Conservation (phyloP, 2,329 filamentous ascomycete genomes). For the Exophiala sp. region DNA sequence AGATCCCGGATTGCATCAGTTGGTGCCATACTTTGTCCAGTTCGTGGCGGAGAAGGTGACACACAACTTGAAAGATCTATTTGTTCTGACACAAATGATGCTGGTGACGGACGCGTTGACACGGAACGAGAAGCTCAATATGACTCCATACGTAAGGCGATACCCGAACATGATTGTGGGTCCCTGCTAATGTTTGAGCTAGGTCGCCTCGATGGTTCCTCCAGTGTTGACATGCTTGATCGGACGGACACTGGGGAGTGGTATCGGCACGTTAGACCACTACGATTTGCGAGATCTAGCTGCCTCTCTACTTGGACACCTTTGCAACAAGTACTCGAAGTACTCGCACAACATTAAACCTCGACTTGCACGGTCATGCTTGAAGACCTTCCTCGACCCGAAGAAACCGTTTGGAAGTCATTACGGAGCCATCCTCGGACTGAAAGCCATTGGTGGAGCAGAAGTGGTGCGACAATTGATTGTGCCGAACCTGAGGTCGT, state of each 20-base stretch:
- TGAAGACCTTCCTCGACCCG: conserved; percentile 88
- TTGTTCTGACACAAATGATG: conserved; percentile 88
- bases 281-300: conserved; percentile 82
- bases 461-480: conserved; percentile 63
- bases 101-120: conserved; percentile 80
- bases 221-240: conserved; percentile 89
- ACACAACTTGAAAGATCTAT: conserved; percentile 84
- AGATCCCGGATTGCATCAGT: conserved; percentile 89
- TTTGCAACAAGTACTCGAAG: conserved; percentile 75
- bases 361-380: conserved; percentile 84
- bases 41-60: conserved; percentile 96
- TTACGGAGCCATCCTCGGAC: conserved; percentile 80
- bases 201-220: conserved; percentile 68
- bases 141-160: conserved; percentile 59
- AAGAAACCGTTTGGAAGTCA: conserved; percentile 77
- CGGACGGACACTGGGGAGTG: conserved; percentile 70
- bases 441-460: conserved; percentile 70
- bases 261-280: conserved; percentile 53
- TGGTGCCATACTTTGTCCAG: conserved; percentile 93
- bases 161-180: background rate
- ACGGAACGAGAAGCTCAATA: conserved; percentile 74
- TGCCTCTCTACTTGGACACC: conserved; percentile 73
- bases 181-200: conserved; percentile 2
- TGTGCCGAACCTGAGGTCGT: conserved; percentile 63
- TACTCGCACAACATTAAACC: conserved; percentile 80